These are phyloP conservation scores for Barnettozyma californica DNA, from an alignment of 805 yeast genomes.

Conservation along the genomic window DNA sequence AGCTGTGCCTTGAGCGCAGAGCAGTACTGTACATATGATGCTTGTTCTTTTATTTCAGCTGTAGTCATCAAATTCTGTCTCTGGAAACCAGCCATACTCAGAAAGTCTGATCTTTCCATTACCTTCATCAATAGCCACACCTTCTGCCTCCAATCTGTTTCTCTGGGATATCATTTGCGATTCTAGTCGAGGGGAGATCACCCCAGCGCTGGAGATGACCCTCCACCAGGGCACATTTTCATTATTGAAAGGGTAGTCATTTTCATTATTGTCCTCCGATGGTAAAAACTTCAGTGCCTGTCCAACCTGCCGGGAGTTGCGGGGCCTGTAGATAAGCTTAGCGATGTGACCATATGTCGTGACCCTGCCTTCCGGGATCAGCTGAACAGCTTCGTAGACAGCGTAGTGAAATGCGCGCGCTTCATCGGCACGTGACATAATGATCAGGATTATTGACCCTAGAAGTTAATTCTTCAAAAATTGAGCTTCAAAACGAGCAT, in stretches of 20 bases:
- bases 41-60: not conserved
- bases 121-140: constrained; percentile 31
- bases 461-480: not conserved
- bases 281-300: constrained; percentile 55
- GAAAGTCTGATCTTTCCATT: constrained; percentile 34
- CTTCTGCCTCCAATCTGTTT: constrained; percentile 40
- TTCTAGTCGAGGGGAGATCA: constrained; percentile 46
- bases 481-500: constrained; percentile 6
- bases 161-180: constrained; percentile 44
- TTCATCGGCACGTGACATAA: constrained; percentile 32
- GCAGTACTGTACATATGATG: not conserved
- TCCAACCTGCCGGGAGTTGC: constrained; percentile 72
- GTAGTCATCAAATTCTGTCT: constrained; percentile 24
- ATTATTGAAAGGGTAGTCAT: constrained; percentile 18
- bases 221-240: constrained; percentile 75
- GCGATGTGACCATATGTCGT: constrained; percentile 80
- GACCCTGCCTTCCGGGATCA: constrained; percentile 58
- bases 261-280: not conserved
- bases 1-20: not conserved
- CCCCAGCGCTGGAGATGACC: constrained; percentile 59
- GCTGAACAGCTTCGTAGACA: constrained; percentile 47
- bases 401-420: constrained; percentile 53
- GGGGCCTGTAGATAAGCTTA: constrained; percentile 52
- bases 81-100: constrained; percentile 68
- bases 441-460: not conserved